Percentiles rank a stretch among this genome's conserved stretches.
These are phyloP conservation scores for Plasmodium vivax DNA, from an alignment of 169 alveolate genomes.

Conservation along the genomic window DNA sequence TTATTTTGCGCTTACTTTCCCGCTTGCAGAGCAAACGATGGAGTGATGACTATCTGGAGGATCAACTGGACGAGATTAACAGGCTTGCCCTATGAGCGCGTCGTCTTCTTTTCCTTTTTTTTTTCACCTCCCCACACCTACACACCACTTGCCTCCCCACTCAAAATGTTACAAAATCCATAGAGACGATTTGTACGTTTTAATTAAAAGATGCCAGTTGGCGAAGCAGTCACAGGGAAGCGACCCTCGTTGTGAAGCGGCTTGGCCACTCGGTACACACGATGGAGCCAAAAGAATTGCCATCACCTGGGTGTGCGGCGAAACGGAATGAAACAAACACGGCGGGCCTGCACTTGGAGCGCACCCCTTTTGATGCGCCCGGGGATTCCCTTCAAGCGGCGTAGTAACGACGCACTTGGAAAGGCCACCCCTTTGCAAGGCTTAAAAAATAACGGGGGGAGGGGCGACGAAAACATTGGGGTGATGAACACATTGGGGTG, in stretches of 20 bases:
- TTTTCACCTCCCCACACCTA: neutral
- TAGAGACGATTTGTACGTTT: neutral
- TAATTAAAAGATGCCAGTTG: neutral
- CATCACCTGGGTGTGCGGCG: no score
- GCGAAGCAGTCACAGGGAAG: neutral
- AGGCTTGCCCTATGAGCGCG: neutral
- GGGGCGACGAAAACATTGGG: neutral
- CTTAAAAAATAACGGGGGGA: neutral
- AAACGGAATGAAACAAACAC: no score
- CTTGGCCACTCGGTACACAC: no score
- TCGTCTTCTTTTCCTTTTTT: neutral
- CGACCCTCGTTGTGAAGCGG: neutral
- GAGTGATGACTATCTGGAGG: conserved; percentile 52
- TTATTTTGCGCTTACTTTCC: neutral
- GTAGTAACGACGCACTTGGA: neutral
- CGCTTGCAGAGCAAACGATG: conserved; percentile 8
- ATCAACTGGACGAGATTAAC: conserved; percentile 30
- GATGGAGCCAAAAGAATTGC: no score
- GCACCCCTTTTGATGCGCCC: no score
- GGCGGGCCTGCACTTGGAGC: no score
- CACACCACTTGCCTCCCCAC: neutral
- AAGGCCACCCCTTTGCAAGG: neutral
- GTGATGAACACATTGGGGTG: neutral
- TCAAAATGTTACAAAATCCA: neutral
- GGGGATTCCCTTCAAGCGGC: no score